phyloP scores from a whole-genome alignment of 805 yeast genomes.

The Hanseniaspora occidentalis region DNA sequence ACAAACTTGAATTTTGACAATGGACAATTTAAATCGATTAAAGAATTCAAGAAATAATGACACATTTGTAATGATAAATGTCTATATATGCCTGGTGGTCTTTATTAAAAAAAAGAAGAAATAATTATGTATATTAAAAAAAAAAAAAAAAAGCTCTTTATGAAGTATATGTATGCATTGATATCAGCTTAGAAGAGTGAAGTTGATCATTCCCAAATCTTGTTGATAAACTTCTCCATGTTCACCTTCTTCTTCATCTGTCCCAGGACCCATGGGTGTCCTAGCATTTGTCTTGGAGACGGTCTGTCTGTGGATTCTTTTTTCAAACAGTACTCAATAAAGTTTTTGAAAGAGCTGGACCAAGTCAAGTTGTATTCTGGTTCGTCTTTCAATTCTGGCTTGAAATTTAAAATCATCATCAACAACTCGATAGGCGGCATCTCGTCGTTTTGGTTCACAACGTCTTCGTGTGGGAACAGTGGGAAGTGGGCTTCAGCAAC shows the following conservation, averaged over 20 bases:
- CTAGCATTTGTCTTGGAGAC: constrained; percentile 83
- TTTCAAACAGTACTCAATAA: constrained; percentile 65
- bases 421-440: constrained; percentile 81
- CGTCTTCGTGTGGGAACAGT: constrained; percentile 30
- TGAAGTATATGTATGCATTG: no score
- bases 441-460: constrained; percentile 10
- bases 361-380: constrained; percentile 65
- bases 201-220: constrained; percentile 53
- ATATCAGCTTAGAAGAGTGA: no score
- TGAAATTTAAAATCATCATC: constrained; percentile 65
- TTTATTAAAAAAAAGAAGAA: no score
- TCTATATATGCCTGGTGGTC: no score
- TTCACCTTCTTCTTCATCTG: constrained; percentile 61
- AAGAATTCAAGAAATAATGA: no score
- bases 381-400: constrained; percentile 70
- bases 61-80: no score
- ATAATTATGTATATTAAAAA: no score
- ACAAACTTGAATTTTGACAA: no score
- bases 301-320: constrained; percentile 76
- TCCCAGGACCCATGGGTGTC: constrained; percentile 85
- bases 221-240: constrained; percentile 75
- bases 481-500: constrained; percentile 93
- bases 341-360: constrained; percentile 74
- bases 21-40: neutral
- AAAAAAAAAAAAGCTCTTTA: no score